These are phyloP conservation scores for Aspergillus sp. DNA, from an alignment of 2,329 filamentous ascomycete species.

Conservation along the genomic window DNA sequence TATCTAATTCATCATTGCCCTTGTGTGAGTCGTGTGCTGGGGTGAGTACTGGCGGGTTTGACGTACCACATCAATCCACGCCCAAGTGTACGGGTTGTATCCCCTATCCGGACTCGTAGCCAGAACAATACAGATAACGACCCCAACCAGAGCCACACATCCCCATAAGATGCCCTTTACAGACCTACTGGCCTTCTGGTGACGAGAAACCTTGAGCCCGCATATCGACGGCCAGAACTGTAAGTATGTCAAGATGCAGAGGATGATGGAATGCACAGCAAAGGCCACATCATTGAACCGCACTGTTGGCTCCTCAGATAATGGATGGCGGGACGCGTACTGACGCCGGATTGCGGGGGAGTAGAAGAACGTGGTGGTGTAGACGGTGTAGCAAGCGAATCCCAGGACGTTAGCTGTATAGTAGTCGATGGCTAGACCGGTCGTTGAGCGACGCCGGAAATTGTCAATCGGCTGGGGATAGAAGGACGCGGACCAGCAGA, in stretches of 20 bases:
- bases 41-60: not conserved
- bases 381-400: slow-evolving; percentile 62
- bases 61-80: slow-evolving; percentile 57
- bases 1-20: slow-evolving; percentile 34
- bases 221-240: slow-evolving; percentile 68
- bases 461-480: slow-evolving; percentile 87
- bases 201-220: slow-evolving; percentile 59
- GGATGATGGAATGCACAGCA: slow-evolving; percentile 67
- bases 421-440: slow-evolving; percentile 81
- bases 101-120: slow-evolving; percentile 34
- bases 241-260: slow-evolving; percentile 64
- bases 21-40: not conserved
- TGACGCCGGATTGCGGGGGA: slow-evolving; percentile 68
- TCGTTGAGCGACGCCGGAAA: slow-evolving; percentile 64
- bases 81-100: slow-evolving; percentile 46
- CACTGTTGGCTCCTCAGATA: slow-evolving; percentile 70
- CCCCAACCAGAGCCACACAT: slow-evolving; percentile 44
- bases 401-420: slow-evolving; percentile 61
- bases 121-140: slow-evolving; percentile 36
- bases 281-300: slow-evolving; percentile 86
- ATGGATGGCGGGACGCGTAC: slow-evolving; percentile 71
- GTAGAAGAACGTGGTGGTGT: slow-evolving; percentile 67
- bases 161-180: slow-evolving; percentile 64
- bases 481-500: slow-evolving; percentile 80
- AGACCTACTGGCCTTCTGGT: slow-evolving; percentile 49